phyloP scores from a whole-genome alignment of 495 filamentous ascomycete genomes.

The Umbilicaria muhlenbergii region DNA sequence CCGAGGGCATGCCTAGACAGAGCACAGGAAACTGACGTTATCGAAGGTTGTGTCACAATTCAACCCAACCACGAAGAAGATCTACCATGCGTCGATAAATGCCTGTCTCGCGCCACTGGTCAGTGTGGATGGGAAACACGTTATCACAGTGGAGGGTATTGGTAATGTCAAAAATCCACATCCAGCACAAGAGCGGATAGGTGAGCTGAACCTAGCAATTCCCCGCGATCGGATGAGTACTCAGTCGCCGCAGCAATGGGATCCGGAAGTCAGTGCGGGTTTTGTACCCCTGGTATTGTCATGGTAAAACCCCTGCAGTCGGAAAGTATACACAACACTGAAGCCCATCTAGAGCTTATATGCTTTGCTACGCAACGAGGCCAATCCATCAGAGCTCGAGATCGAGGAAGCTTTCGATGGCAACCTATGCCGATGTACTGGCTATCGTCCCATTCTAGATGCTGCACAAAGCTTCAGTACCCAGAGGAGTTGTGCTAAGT shows the following conservation, averaged over 20 bases:
- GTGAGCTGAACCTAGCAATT: conserved; percentile 30
- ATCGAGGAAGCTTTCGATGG: conserved; percentile 89
- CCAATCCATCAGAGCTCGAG: conserved; percentile 50
- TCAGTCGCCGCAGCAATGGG: conserved; percentile 12
- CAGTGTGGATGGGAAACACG: conserved; percentile 93
- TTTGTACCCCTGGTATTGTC: conserved; percentile 95
- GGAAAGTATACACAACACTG: background rate
- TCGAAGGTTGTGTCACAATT: conserved; percentile 66
- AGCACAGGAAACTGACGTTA: background rate
- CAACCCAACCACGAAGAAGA: conserved; percentile 76
- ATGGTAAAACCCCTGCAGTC: conserved; percentile 39
- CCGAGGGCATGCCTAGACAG: conserved; percentile 2
- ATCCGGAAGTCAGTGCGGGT: conserved; percentile 53
- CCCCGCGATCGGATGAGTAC: conserved; percentile 47
- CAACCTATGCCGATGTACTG: conserved; percentile 90
- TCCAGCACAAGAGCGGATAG: conserved; percentile 82
- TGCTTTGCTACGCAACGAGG: conserved; percentile 63
- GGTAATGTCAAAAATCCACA: conserved; percentile 78
- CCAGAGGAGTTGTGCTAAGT: conserved; percentile 25
- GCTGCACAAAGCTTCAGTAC: conserved; percentile 51
- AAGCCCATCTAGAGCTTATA: conserved; percentile 42
- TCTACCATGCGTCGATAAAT: conserved; percentile 88
- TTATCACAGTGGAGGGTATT: conserved; percentile 97
- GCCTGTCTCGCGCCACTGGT: conserved; percentile 87
- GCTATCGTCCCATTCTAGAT: conserved; percentile 87